Percentiles rank a stretch among this genome's conserved stretches.
phyloP scores from a whole-genome alignment of 169 alveolate species.

The Eimeria tenella region DNA sequence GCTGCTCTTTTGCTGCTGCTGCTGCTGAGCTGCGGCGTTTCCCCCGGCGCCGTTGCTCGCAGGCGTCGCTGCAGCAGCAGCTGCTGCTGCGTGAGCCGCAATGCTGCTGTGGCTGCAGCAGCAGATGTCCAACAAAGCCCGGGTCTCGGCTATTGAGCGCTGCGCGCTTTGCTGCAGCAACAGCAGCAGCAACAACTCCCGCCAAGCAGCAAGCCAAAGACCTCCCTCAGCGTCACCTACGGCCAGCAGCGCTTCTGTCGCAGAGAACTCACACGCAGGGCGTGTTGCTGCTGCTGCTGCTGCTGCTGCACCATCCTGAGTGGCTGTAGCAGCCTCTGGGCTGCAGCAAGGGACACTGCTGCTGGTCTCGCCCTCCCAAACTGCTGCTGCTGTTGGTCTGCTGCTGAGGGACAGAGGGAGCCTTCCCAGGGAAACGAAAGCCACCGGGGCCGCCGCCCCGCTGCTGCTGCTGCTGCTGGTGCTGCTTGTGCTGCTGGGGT shows the following conservation, averaged over 20 bases:
- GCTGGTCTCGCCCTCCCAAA: conserved; percentile 38
- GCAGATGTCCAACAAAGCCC: background rate
- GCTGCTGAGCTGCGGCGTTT: background rate
- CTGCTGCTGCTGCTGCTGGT: conserved; percentile 40
- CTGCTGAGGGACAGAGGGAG: conserved; percentile 31
- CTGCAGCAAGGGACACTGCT: conserved; percentile 16
- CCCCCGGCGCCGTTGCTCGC: background rate
- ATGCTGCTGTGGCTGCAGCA: conserved; percentile 54
- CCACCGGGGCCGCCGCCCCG: background rate
- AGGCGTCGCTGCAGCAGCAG: conserved; percentile 10
- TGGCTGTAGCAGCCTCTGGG: background rate
- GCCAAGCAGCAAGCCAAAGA: conserved; percentile 72
- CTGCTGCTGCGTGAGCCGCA: conserved; percentile 63
- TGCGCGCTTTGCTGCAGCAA: conserved; percentile 21
- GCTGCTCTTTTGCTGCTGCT: conserved; percentile 40
- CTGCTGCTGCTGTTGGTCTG: conserved; percentile 57
- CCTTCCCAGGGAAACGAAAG: conserved; percentile 27
- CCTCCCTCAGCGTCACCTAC: conserved; percentile 70
- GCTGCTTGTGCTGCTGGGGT: conserved; percentile 22
- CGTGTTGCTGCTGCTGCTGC: no score
- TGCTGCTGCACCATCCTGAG: conserved; percentile 23
- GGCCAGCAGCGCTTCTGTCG: conserved; percentile 53
- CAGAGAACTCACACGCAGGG: conserved; percentile 93
- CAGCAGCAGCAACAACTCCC: conserved; percentile 1
- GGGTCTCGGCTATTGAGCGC: background rate